phyloP scores from a whole-genome alignment of 2,329 filamentous ascomycete species.

The Coniochaeta prunicola region DNA sequence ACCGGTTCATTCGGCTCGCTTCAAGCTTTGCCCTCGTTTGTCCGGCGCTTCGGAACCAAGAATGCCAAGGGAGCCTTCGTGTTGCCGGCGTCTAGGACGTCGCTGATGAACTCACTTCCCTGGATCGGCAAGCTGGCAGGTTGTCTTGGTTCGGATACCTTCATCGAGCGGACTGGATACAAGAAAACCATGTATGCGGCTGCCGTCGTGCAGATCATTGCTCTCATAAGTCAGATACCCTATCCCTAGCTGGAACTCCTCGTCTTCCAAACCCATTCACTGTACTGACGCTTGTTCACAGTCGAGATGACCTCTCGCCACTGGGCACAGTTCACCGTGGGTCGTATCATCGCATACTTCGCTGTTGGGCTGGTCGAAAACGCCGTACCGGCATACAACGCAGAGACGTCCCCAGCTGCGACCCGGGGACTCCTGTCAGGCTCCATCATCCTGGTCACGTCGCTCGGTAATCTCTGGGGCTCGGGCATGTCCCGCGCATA shows the following conservation, averaged over 20 bases:
- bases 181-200: conserved; percentile 10
- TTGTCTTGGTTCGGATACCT: conserved; percentile 6
- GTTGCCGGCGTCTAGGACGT: conserved; percentile 5
- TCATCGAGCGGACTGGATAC: conserved; percentile 11
- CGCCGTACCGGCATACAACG: conserved; percentile 9
- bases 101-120: conserved; percentile 11
- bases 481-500: conserved; percentile 16
- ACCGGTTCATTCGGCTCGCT: conserved; percentile 10
- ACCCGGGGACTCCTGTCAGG: conserved; percentile 7
- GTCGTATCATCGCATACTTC: conserved; percentile 18
- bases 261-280: too few relatives aligned
- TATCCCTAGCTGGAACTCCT: background rate
- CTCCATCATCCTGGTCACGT: conserved; percentile 8
- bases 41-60: conserved; percentile 7
- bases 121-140: conserved; percentile 12
- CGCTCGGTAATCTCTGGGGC: conserved; percentile 11
- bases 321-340: conserved; percentile 12
- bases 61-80: background rate
- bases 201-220: conserved; percentile 8
- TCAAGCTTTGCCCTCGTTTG: conserved; percentile 10
- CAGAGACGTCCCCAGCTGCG: conserved; percentile 8
- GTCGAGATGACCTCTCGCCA: conserved; percentile 9
- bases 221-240: conserved; percentile 5
- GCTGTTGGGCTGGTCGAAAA: conserved; percentile 14
- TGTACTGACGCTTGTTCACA: background rate